phyloP scores from a whole-genome alignment of 2,329 filamentous ascomycete genomes.

The Alternaria arbusti region DNA sequence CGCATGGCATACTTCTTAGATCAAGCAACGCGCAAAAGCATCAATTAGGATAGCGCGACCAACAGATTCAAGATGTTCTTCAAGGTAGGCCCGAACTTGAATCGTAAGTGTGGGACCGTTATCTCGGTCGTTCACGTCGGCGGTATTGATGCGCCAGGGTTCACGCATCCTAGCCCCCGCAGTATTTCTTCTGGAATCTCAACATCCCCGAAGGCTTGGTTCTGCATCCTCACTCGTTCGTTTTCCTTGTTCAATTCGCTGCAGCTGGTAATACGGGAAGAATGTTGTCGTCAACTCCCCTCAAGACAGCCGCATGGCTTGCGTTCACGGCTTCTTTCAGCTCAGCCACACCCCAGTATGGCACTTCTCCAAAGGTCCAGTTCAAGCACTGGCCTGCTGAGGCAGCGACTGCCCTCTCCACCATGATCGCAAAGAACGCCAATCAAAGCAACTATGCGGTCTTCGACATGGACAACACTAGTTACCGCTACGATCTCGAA shows the following conservation, averaged over 20 bases:
- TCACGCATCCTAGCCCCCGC: background rate
- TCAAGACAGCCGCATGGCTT: conserved; percentile 31
- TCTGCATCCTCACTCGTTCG: background rate
- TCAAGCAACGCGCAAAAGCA: conserved; percentile 5
- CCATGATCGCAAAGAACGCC: conserved; percentile 38
- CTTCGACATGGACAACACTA: conserved; percentile 44
- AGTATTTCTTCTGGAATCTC: background rate
- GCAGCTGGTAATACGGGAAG: background rate
- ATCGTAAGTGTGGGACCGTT: conserved; percentile 5
- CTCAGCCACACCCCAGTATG: conserved; percentile 23
- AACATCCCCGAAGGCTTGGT: background rate
- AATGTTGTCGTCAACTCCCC: conserved; percentile 7
- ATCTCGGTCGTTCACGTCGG: conserved; percentile 20
- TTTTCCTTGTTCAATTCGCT: background rate
- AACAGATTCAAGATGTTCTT: conserved; percentile 5
- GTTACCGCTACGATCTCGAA: conserved; percentile 39
- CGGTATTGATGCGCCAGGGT: conserved; percentile 5
- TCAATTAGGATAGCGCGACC: conserved; percentile 1
- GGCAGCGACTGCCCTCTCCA: conserved; percentile 32
- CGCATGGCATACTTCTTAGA: background rate
- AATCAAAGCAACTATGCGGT: conserved; percentile 42
- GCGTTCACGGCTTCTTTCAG: conserved; percentile 9
- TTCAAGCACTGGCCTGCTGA: conserved; percentile 36
- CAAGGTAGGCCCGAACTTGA: conserved; percentile 7
- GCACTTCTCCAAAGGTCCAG: conserved; percentile 21